Base-by-base conservation (phyloP, 176 grass and related monocot species). In the Cenchrus americanus region DNA sequence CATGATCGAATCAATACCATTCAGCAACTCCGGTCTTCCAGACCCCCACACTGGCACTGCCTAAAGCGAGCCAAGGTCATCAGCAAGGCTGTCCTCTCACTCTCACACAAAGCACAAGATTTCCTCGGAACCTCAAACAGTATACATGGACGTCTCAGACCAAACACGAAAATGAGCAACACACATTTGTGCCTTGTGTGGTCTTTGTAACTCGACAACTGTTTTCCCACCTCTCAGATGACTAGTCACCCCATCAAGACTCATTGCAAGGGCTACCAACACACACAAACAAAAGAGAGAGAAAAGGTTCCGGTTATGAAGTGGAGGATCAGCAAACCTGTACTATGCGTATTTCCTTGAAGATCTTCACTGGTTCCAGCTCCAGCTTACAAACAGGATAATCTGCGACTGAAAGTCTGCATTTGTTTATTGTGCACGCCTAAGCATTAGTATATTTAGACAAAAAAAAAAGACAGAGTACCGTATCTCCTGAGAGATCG, bases 1-100 rank as follows among this genome's bases (percentile, higher is more conserved):
- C 59, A 72, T n/a, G n/a, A n/a, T 32, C 66, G 86, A 88, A 92
- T 86, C 79, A 95, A 88, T 88, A 73, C 64, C 80, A 88, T 69
- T 68, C 46, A 50, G 71, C 11, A 23, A 23, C 14, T 48, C 14
- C 59, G 23, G 21, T 11, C n/a, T n/a, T 2, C 52, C 51, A 68
- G 64, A 22, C 71, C 26, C 26, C 86, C 62, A 43, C 73, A 40
- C 32, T 43, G 73, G 48, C 75, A 63, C 48, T 72, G 76, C 82
- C 42, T 72, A 89, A 85, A 89, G 87, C 62, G 1, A 61, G 77
- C 80, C 70, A 70, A 50, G 27, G 79, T 65, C 27, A 86, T 82
- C 19, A 14, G 49, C 49, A 54, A 54, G 50, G 65, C 48, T 83
- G 88, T 79, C 79, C 11, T 78, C 57, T 34, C 47, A 18, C 14